phyloP scores from a whole-genome alignment of 108 stramenopile species.

The Conticribra guillardii region DNA sequence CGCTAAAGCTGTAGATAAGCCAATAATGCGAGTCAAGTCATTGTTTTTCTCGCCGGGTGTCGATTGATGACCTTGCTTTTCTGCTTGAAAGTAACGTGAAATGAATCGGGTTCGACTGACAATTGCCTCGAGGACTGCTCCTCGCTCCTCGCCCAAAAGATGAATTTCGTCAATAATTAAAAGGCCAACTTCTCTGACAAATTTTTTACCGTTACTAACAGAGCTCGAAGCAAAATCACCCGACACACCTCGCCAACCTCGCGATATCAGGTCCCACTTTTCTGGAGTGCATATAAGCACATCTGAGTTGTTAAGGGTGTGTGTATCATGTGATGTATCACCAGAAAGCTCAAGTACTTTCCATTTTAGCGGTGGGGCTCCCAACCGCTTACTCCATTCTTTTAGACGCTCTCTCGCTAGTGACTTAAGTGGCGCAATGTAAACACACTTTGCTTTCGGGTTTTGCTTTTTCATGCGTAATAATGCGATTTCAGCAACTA shows the following conservation, averaged over 20 bases:
- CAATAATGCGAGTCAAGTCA: slow-evolving; percentile 85
- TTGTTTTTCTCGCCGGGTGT: slow-evolving; percentile 16
- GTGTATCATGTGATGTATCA: slow-evolving; percentile 92
- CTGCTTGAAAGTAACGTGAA: slow-evolving; percentile 61
- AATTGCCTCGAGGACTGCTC: slow-evolving; percentile 98
- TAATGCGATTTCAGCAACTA: slow-evolving; percentile 90
- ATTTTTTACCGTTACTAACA: slow-evolving; percentile 61
- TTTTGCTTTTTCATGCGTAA: slow-evolving; percentile 85
- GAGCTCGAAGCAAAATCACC: slow-evolving; percentile 43
- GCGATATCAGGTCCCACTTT: slow-evolving; percentile 98
- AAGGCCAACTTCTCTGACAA: slow-evolving; percentile 85
- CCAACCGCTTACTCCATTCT: slow-evolving; percentile 92
- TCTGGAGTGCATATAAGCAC: slow-evolving; percentile 98
- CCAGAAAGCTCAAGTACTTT: slow-evolving; percentile 97
- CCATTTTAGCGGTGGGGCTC: slow-evolving; percentile 80
- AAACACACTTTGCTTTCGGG: slow-evolving; percentile 85
- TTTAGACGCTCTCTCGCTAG: slow-evolving; percentile 95
- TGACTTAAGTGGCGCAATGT: slow-evolving; percentile 98
- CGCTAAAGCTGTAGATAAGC: slow-evolving; percentile 95
- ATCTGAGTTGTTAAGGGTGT: slow-evolving; percentile 86
- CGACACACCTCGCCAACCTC: slow-evolving; percentile 88
- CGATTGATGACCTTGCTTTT: slow-evolving; percentile 17
- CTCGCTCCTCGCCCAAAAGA: slow-evolving; percentile 97
- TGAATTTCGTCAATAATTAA: slow-evolving; percentile 99
- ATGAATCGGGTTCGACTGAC: slow-evolving; percentile 95